A percentile compares a stretch with the other conserved stretches of the same genome.
These are phyloP conservation scores for Xylaria sp. DNA, from an alignment of 2,329 filamentous ascomycete genomes.

Conservation along the genomic window DNA sequence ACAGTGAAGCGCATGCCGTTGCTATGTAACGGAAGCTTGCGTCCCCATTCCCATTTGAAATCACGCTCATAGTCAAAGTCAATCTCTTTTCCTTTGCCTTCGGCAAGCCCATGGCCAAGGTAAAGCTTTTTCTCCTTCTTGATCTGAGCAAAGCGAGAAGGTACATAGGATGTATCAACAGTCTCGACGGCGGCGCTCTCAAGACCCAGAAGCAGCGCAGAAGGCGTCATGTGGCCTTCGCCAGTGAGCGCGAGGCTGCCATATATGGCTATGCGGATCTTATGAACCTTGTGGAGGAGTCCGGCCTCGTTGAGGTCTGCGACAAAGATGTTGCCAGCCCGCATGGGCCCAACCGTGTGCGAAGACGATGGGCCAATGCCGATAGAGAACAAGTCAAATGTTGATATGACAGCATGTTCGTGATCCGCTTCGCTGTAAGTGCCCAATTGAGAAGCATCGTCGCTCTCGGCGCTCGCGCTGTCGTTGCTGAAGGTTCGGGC, in stretches of 20 bases:
- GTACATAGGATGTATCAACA: conserved; percentile 61
- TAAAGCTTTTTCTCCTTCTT: conserved; percentile 58
- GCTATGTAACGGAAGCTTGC: conserved; percentile 63
- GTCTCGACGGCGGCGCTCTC: conserved; percentile 62
- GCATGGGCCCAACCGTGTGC: conserved; percentile 64
- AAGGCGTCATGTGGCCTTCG: conserved; percentile 64
- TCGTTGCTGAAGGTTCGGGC: conserved; percentile 42
- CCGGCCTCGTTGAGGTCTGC: conserved; percentile 59
- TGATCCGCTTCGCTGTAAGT: conserved; percentile 62
- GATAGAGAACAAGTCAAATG: conserved; percentile 64
- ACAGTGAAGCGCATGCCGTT: conserved; percentile 65
- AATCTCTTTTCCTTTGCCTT: conserved; percentile 58
- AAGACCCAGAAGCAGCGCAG: conserved; percentile 61
- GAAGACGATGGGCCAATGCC: conserved; percentile 64
- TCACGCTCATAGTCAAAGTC: conserved; percentile 62
- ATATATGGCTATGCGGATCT: conserved; percentile 61
- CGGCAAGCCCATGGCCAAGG: conserved; percentile 56
- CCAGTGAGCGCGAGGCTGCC: conserved; percentile 63
- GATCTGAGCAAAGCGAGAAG: conserved; percentile 58
- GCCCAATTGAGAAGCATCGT: conserved; percentile 52
- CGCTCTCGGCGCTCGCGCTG: conserved; percentile 37
- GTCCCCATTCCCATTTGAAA: conserved; percentile 64
- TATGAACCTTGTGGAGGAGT: conserved; percentile 58
- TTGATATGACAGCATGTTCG: conserved; percentile 64
- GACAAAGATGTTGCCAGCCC: conserved; percentile 63